Conservation (phyloP, 208 protist species). For the Naegleria lovaniensis region DNA sequence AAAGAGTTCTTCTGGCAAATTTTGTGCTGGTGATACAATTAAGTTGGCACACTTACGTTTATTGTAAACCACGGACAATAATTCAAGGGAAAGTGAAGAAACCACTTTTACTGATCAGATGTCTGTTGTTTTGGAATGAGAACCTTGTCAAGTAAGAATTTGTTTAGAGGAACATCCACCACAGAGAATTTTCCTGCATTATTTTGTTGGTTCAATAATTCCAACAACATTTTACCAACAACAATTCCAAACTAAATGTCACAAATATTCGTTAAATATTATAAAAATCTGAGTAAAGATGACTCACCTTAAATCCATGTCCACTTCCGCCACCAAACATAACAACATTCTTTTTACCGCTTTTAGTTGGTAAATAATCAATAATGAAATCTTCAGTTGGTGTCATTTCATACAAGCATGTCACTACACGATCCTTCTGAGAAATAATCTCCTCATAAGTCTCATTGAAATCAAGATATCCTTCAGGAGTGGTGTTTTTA, state of each 20-base stretch:
- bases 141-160: background rate
- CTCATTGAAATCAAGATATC: background rate
- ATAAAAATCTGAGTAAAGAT: too few relatives aligned
- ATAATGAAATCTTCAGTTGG: constrained; percentile 1
- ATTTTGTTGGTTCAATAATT: background rate
- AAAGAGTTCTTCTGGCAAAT: too few relatives aligned
- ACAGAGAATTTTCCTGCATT: background rate
- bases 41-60: too few relatives aligned
- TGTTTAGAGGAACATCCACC: background rate
- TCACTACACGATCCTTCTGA: background rate
- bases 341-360: background rate
- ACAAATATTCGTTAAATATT: too few relatives aligned
- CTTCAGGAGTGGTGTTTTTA: background rate
- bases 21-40: too few relatives aligned
- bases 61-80: too few relatives aligned
- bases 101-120: too few relatives aligned
- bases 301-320: background rate
- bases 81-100: too few relatives aligned
- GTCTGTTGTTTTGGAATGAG: background rate
- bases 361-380: background rate
- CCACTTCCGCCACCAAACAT: background rate
- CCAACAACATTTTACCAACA: background rate
- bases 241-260: background rate
- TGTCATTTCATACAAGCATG: background rate
- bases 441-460: background rate